phyloP scores from a whole-genome alignment of 176 grass and related monocot species.

The Triticum monococcum region DNA sequence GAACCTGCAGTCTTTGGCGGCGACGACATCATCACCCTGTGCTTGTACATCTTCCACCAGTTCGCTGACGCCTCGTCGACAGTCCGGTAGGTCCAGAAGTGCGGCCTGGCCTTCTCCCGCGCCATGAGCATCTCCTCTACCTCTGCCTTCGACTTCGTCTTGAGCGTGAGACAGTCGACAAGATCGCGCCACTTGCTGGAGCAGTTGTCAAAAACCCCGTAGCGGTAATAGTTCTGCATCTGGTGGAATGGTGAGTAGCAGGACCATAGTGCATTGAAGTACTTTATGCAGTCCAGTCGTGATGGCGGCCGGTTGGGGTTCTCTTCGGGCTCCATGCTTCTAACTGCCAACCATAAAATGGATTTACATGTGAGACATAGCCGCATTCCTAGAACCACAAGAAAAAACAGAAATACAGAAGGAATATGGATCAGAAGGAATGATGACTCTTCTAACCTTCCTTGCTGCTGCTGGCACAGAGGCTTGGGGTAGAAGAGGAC shows the following conservation, averaged over 20 bases:
- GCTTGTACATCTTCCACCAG: constrained; percentile 74
- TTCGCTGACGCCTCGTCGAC: constrained; percentile 66
- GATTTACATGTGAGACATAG: background rate
- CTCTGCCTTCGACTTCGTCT: constrained; percentile 55
- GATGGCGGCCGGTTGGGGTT: background rate
- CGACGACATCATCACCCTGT: constrained; percentile 8
- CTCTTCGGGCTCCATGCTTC: constrained; percentile 34
- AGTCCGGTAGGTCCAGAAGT: constrained; percentile 79
- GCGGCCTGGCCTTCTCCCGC: constrained; percentile 60
- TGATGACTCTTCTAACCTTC: background rate
- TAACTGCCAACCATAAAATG: background rate
- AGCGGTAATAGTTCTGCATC: constrained; percentile 84
- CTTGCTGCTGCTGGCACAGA: background rate
- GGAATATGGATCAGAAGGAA: background rate
- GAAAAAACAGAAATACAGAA: background rate
- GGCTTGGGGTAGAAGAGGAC: too few relatives aligned
- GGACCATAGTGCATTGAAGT: constrained; percentile 87
- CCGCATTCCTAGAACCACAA: background rate
- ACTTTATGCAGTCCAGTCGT: constrained; percentile 68
- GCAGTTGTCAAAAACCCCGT: constrained; percentile 78
- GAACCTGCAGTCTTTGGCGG: background rate
- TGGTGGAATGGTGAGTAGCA: constrained; percentile 95
- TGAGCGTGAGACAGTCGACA: constrained; percentile 67
- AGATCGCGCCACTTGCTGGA: constrained; percentile 79
- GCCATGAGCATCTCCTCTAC: constrained; percentile 63